A percentile compares a stretch with the other conserved stretches of the same genome.
Conservation (phyloP, 2,329 filamentous ascomycete genomes). For the Aspergillus luchuensis region DNA sequence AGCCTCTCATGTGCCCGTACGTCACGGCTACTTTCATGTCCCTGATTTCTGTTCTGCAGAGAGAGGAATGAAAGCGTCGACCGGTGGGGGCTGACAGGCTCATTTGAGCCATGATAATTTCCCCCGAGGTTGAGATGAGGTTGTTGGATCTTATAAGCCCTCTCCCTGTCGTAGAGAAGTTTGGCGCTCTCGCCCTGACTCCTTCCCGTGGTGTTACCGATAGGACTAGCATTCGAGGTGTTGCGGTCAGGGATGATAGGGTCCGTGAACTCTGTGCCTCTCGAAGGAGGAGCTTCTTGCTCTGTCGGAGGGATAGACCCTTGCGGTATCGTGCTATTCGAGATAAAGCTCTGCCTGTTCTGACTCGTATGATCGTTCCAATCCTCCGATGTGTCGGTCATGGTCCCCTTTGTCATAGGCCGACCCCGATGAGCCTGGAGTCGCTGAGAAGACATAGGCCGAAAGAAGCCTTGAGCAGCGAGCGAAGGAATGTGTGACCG, state of each 20-base stretch:
- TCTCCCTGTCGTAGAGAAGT: slow-evolving; percentile 65
- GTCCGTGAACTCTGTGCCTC: slow-evolving; percentile 80
- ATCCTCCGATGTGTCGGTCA: slow-evolving; percentile 44
- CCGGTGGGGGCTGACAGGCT: slow-evolving; percentile 63
- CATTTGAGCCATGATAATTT: slow-evolving; percentile 57
- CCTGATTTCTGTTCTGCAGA: slow-evolving; percentile 57
- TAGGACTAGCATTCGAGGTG: slow-evolving; percentile 75
- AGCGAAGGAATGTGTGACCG: slow-evolving; percentile 88
- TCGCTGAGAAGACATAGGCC: slow-evolving; percentile 94
- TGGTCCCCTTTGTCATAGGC: slow-evolving; percentile 40
- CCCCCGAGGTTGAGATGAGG: slow-evolving; percentile 61
- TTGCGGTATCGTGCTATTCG: slow-evolving; percentile 51
- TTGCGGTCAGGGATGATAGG: slow-evolving; percentile 69
- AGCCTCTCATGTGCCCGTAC: slow-evolving; percentile 76
- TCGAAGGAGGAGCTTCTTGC: slow-evolving; percentile 66
- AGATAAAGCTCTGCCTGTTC: slow-evolving; percentile 62
- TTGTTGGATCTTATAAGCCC: slow-evolving; percentile 35
- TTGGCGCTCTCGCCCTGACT: slow-evolving; percentile 77
- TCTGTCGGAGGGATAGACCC: slow-evolving; percentile 44
- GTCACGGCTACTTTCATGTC: slow-evolving; percentile 56
- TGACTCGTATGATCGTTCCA: slow-evolving; percentile 50
- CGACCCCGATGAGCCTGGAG: slow-evolving; percentile 81
- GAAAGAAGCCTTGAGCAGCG: slow-evolving; percentile 88
- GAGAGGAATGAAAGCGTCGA: slow-evolving; percentile 75
- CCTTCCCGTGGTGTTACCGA: slow-evolving; percentile 57